A percentile compares a stretch with the other conserved stretches of the same genome.
These are phyloP conservation scores for Trichocladium uniseriatum DNA, from an alignment of 495 filamentous ascomycete genomes.

Conservation along the genomic window DNA sequence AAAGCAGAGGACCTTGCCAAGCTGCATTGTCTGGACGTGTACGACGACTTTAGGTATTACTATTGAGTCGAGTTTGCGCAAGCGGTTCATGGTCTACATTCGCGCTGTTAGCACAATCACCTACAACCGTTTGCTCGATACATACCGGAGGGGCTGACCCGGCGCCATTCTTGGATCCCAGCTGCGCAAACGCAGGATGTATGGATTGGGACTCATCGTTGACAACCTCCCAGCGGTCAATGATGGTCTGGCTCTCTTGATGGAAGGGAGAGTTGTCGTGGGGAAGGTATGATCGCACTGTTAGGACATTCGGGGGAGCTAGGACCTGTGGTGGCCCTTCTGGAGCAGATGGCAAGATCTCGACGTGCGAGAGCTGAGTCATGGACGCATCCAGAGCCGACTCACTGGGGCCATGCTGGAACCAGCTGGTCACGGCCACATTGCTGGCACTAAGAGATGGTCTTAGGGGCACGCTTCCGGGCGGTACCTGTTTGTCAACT, in stretches of 20 bases:
- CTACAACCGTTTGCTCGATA: neutral
- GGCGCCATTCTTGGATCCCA: conserved; percentile 48
- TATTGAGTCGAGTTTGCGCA: conserved; percentile 60
- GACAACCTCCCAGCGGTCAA: conserved; percentile 72
- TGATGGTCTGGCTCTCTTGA: conserved; percentile 54
- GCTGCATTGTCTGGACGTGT: conserved; percentile 54
- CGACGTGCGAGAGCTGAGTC: conserved; percentile 53
- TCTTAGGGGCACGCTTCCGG: conserved; percentile 26
- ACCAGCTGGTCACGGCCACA: conserved; percentile 42
- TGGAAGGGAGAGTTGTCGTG: conserved; percentile 44
- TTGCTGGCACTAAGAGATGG: conserved; percentile 41
- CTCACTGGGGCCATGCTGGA: conserved; percentile 33
- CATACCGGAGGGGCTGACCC: conserved; percentile 36
- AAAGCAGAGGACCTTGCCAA: conserved; percentile 58
- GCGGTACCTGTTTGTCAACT: conserved; percentile 30
- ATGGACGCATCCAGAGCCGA: conserved; percentile 44
- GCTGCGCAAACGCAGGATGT: conserved; percentile 65
- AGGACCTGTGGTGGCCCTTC: conserved; percentile 39
- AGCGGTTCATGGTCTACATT: conserved; percentile 44
- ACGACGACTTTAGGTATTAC: conserved; percentile 58
- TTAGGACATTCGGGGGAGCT: conserved; percentile 54
- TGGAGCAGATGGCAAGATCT: conserved; percentile 53
- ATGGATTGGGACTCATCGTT: conserved; percentile 47
- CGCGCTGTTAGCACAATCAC: conserved; percentile 9
- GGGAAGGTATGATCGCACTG: conserved; percentile 57